These are phyloP conservation scores for Beauveria asiatica DNA, from an alignment of 2,329 filamentous ascomycete species.

Conservation along the genomic window DNA sequence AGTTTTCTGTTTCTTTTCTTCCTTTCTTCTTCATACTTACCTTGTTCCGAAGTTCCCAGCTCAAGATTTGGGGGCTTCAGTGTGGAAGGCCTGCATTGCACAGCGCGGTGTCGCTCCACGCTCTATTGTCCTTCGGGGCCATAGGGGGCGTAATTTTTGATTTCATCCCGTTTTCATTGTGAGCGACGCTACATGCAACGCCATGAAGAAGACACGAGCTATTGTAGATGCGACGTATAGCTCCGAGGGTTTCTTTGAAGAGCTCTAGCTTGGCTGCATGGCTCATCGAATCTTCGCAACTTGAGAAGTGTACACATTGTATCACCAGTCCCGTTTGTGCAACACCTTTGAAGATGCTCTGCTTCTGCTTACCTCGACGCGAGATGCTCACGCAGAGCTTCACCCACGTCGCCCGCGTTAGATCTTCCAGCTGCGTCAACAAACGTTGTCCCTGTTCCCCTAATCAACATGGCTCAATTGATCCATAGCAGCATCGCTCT, in stretches of 20 bases:
- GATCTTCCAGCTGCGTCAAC: too few relatives aligned
- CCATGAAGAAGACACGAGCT: constrained; percentile 33
- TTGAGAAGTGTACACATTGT: too few relatives aligned
- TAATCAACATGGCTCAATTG: too few relatives aligned
- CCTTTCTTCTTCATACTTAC: constrained; percentile 45
- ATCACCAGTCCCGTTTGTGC: too few relatives aligned
- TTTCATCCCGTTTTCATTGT: constrained; percentile 39
- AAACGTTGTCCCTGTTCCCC: too few relatives aligned
- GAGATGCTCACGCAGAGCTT: too few relatives aligned
- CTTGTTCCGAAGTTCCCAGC: constrained; percentile 36
- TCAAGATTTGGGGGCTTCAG: constrained; percentile 38
- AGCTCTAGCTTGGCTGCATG: too few relatives aligned
- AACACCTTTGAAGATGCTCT: too few relatives aligned
- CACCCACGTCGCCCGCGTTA: too few relatives aligned
- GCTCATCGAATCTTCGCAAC: too few relatives aligned
- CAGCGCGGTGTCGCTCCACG: constrained; percentile 40
- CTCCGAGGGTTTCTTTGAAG: background rate
- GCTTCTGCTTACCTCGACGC: too few relatives aligned
- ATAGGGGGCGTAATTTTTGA: constrained; percentile 48
- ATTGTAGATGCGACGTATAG: background rate
- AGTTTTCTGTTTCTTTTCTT: constrained; percentile 18
- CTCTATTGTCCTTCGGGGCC: constrained; percentile 48
- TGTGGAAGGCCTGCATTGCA: constrained; percentile 46
- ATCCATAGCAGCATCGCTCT: too few relatives aligned
- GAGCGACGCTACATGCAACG: constrained; percentile 28